Percentiles rank a stretch among this genome's conserved stretches.
These are phyloP conservation scores for Achaetomium macrosporum DNA, from an alignment of 2,329 filamentous ascomycete genomes.

Conservation along the genomic window DNA sequence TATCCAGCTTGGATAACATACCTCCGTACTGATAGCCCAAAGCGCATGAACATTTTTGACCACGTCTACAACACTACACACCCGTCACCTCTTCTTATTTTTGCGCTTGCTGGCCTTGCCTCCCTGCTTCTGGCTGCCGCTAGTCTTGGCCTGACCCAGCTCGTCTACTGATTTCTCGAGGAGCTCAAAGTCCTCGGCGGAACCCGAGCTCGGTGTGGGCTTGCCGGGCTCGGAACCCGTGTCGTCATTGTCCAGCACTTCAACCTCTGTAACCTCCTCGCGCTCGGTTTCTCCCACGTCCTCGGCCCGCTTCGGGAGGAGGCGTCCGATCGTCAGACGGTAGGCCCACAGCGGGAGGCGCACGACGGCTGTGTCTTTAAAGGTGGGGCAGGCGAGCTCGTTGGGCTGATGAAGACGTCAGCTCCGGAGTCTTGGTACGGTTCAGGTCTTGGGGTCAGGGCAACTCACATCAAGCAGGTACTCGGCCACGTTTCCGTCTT, in stretches of 20 bases:
- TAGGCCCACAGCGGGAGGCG: conserved; percentile 72
- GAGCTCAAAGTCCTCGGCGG: conserved; percentile 56
- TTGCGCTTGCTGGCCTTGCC: conserved; percentile 47
- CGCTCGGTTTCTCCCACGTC: conserved; percentile 30
- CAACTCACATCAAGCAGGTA: conserved; percentile 78
- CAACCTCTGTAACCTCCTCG: conserved; percentile 32
- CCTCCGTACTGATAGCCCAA: neutral
- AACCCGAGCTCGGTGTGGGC: conserved; percentile 51
- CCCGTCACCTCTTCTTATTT: conserved; percentile 46
- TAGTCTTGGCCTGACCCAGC: conserved; percentile 46
- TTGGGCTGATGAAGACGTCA: conserved; percentile 55
- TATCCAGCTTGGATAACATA: neutral
- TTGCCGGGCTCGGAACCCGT: conserved; percentile 46
- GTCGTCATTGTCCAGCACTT: conserved; percentile 34
- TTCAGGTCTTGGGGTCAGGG: neutral
- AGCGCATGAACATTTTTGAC: neutral
- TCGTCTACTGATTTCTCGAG: conserved; percentile 56
- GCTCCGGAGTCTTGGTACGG: neutral
- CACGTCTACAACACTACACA: neutral
- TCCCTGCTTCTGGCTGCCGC: conserved; percentile 35
- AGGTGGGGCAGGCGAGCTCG: conserved; percentile 69
- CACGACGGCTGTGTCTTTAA: conserved; percentile 77
- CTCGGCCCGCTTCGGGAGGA: conserved; percentile 35
- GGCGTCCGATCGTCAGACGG: conserved; percentile 47
- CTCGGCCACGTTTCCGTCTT: conserved; percentile 76